A percentile compares a stretch with the other conserved stretches of the same genome.
Conservation (phyloP, 257 asterid genomes). For the Cynanchum wilfordii region DNA sequence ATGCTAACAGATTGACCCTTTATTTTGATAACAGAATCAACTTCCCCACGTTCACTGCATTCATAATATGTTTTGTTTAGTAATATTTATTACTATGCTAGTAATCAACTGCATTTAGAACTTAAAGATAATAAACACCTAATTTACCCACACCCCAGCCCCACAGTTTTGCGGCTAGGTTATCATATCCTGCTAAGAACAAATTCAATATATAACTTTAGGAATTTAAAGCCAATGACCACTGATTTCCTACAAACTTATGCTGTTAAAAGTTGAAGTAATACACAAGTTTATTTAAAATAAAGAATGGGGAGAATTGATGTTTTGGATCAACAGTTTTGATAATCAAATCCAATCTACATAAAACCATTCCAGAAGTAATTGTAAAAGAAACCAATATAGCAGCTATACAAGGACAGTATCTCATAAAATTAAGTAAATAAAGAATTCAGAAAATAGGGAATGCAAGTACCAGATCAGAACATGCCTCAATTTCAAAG, state of each 20-base stretch:
- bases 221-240: neutral
- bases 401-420: neutral
- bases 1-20: neutral
- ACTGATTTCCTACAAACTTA: neutral
- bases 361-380: neutral
- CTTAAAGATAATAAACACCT: neutral
- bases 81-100: neutral
- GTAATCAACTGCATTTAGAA: neutral
- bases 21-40: too few relatives aligned
- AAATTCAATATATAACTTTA: neutral
- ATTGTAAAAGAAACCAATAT: neutral
- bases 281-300: neutral
- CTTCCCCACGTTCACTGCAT: too few relatives aligned
- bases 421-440: neutral
- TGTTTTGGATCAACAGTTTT: neutral
- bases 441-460: neutral
- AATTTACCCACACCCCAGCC: neutral
- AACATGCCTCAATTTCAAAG: neutral
- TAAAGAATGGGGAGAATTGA: neutral
- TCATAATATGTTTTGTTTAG: too few relatives aligned
- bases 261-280: neutral
- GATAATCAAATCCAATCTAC: neutral
- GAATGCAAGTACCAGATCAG: neutral
- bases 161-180: neutral
- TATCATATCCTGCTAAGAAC: neutral